Evolutionary conservation across 331 rosid genomes (phyloP).

Genomic region (Acacia pycnantha): DNA sequence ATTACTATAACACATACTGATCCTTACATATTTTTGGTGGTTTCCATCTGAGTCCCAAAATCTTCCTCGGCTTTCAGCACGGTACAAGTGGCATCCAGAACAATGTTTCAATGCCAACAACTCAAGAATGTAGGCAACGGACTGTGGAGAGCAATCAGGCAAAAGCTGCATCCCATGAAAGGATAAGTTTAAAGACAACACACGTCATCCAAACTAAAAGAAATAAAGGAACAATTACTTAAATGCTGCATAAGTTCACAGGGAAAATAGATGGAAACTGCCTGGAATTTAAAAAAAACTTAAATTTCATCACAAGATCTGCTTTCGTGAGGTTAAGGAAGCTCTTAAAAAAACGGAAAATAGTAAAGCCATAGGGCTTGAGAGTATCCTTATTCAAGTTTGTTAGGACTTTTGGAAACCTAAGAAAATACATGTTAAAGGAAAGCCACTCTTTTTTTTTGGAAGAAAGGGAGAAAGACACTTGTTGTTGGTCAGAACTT

Average conservation of each 20-base stretch:
- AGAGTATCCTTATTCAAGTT: no score
- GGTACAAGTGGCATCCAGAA: conserved; percentile 76
- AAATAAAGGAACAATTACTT: not conserved
- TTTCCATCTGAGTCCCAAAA: conserved; percentile 76
- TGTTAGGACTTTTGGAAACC: no score
- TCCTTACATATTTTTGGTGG: conserved; percentile 64
- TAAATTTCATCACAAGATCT: no score
- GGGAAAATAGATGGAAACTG: not conserved
- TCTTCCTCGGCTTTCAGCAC: conserved; percentile 71
- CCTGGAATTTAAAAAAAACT: not conserved
- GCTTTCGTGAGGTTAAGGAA: no score
- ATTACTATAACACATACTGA: conserved; percentile 6
- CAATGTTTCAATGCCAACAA: conserved; percentile 70
- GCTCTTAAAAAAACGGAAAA: no score
- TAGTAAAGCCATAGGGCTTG: no score
- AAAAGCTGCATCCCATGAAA: conserved; percentile 62
- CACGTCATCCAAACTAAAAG: not conserved
- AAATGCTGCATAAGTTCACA: not conserved
- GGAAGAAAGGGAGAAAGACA: no score
- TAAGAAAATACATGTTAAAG: no score
- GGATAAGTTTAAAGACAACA: conserved; percentile 6
- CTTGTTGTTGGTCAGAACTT: no score
- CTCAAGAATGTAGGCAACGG: conserved; percentile 70
- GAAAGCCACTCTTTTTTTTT: no score
- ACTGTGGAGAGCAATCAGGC: conserved; percentile 87